Evolutionary conservation across 2,329 filamentous ascomycete genomes (phyloP), one percentile per base, ranked within the genome.

Genomic region (Diplodia seriata): DNA sequence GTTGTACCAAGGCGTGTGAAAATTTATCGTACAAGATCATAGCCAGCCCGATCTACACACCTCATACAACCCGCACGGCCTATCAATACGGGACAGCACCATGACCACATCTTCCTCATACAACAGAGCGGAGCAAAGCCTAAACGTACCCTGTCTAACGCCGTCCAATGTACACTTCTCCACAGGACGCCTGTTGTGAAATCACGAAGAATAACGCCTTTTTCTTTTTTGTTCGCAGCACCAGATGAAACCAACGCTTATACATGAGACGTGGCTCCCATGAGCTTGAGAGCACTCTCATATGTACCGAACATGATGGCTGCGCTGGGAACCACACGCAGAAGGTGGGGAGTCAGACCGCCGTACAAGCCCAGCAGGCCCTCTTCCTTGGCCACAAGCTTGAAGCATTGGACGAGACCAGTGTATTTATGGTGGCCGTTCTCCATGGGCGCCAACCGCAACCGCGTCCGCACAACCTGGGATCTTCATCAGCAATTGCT

Each of bases 291-390:
- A n/a, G 84, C 81, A n/a, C 77, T 80, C 71, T 85, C 83, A 67
- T 84, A 97, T 84, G 95, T 95, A 79, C 93, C 93, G 78, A 97
- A 97, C 91, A 97, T 97, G 78, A 98, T 97, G 72, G 92, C 93
- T 8, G 94, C 93, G 73, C 91, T 95, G 1, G 94, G 94, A 6
- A 97, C 94, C 7, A 94, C 94, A 70, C 94, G 87, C 80, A 97
- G 87, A 74, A 98, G 87, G 77, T 98, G 94, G 56, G 94, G 93
- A 15, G 94, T 96, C 74, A 98, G 84, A 20, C 94, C 94, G 67
- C 94, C 94, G 76, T 97, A 98, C 70, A 98, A 83, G 38, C 90
- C 91, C 56, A 89, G 87, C 79, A 97, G 85, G 57, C 94, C 93
- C 78, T 97, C 94, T 75, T 97, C 93, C 75, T 90, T 91, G 86